Evolutionary conservation across 805 yeast genomes (phyloP).

Genomic region (Zygotorulaspora sp.): DNA sequence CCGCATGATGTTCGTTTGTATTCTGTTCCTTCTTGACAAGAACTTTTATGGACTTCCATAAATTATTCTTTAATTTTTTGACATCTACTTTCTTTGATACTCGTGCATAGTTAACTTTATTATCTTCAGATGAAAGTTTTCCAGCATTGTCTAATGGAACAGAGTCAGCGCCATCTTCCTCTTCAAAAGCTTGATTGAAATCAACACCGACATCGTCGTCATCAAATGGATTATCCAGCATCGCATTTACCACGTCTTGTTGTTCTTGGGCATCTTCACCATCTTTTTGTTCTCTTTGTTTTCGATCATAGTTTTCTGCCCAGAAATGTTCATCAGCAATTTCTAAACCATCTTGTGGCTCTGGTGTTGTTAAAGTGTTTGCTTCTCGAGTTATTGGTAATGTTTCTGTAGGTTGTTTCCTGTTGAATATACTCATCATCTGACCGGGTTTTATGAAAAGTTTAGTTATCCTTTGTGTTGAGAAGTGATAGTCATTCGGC

Average conservation of each 20-base stretch:
- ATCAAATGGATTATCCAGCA: slow-evolving; percentile 37
- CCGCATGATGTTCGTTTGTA: slow-evolving; percentile 32
- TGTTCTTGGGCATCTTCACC: slow-evolving; percentile 27
- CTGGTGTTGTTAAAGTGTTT: slow-evolving; percentile 7
- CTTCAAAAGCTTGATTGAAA: slow-evolving; percentile 36
- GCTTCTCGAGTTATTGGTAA: slow-evolving; percentile 3
- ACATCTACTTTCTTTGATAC: slow-evolving; percentile 80
- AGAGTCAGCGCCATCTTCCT: slow-evolving; percentile 17
- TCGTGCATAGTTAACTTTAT: slow-evolving; percentile 54
- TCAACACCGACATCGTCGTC: slow-evolving; percentile 33
- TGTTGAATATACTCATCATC: slow-evolving; percentile 36
- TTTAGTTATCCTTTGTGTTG: slow-evolving; percentile 60
- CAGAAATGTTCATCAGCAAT: slow-evolving; percentile 65
- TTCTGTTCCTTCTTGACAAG: slow-evolving; percentile 21
- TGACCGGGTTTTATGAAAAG: slow-evolving; percentile 64
- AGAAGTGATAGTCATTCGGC: slow-evolving; percentile 71
- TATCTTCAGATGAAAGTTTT: slow-evolving; percentile 14
- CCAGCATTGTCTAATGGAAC: slow-evolving; percentile 36
- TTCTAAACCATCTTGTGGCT: slow-evolving; percentile 27
- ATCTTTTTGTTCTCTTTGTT: slow-evolving; percentile 37
- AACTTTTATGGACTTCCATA: slow-evolving; percentile 56
- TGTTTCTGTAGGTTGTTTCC: slow-evolving; percentile 4
- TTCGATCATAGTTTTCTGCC: slow-evolving; percentile 56
- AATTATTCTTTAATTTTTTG: slow-evolving; percentile 61
- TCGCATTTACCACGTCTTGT: slow-evolving; percentile 20